Conservation (phyloP, 2,329 filamentous ascomycete genomes). For the Passalora sequoiae region DNA sequence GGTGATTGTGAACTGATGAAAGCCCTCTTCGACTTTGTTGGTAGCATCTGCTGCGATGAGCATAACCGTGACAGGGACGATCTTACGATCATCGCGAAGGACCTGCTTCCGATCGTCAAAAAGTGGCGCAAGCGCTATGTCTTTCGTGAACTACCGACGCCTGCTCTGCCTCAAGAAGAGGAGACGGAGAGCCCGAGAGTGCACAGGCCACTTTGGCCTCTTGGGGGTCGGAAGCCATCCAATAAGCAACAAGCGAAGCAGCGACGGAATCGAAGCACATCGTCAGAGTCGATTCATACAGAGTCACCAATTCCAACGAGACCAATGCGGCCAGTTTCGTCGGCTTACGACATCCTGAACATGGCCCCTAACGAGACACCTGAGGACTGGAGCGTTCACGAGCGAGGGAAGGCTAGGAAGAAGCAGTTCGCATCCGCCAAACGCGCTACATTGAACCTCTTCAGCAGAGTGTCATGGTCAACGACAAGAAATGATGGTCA, state of each 20-base stretch:
- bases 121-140: conserved; percentile 1
- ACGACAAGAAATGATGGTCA: background rate
- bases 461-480: background rate
- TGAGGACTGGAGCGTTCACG: background rate
- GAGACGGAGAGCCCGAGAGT: too few relatives aligned
- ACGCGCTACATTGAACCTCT: background rate
- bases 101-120: conserved; percentile 2
- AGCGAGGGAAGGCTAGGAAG: background rate
- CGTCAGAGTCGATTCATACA: background rate
- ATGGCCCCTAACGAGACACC: background rate
- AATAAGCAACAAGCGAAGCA: background rate
- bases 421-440: background rate
- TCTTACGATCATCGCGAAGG: background rate
- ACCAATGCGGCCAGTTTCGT: background rate
- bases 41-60: background rate
- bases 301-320: background rate
- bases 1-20: background rate
- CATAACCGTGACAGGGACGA: background rate
- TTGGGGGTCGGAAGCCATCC: background rate
- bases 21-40: background rate
- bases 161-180: background rate
- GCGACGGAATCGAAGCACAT: background rate
- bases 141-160: background rate
- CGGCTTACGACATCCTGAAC: background rate
- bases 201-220: background rate